phyloP scores from a whole-genome alignment of 2,329 filamentous ascomycete species.

The Sporothrix variecibatus region DNA sequence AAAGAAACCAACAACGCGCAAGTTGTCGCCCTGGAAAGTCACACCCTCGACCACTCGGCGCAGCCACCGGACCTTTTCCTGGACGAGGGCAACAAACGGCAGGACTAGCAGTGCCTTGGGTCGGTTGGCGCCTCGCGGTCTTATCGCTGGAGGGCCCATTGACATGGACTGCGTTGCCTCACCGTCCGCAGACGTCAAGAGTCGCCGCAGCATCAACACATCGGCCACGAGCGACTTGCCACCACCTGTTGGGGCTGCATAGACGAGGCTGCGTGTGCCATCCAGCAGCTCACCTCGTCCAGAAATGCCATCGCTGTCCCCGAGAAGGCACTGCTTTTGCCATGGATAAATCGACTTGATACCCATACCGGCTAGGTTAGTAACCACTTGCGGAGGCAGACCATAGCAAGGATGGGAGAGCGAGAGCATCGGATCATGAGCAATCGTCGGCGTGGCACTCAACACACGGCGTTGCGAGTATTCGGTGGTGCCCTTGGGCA shows the following conservation, averaged over 20 bases:
- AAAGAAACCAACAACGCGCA: constrained; percentile 73
- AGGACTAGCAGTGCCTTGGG: constrained; percentile 71
- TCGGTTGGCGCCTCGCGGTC: neutral
- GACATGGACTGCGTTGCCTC: neutral
- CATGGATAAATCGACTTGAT: constrained; percentile 75
- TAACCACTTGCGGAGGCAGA: constrained; percentile 60
- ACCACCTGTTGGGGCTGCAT: constrained; percentile 75
- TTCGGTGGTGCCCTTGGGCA: constrained; percentile 51
- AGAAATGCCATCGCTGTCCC: constrained; percentile 55
- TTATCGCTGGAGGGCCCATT: neutral
- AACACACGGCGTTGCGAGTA: constrained; percentile 59
- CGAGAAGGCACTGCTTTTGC: constrained; percentile 74
- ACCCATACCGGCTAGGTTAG: constrained; percentile 67
- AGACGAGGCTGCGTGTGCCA: constrained; percentile 71
- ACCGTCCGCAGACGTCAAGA: constrained; percentile 45
- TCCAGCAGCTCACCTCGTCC: constrained; percentile 62
- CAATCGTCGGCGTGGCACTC: constrained; percentile 55
- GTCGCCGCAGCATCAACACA: constrained; percentile 70
- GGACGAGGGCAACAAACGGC: constrained; percentile 76
- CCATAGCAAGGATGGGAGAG: constrained; percentile 65
- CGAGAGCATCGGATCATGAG: constrained; percentile 57
- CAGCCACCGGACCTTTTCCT: constrained; percentile 77
- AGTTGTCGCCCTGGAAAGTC: constrained; percentile 46
- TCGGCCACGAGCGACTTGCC: constrained; percentile 76
- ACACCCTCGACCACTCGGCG: constrained; percentile 66